Base-by-base conservation (phyloP, 352 stramenopile species). In the Globisporangium polare region DNA sequence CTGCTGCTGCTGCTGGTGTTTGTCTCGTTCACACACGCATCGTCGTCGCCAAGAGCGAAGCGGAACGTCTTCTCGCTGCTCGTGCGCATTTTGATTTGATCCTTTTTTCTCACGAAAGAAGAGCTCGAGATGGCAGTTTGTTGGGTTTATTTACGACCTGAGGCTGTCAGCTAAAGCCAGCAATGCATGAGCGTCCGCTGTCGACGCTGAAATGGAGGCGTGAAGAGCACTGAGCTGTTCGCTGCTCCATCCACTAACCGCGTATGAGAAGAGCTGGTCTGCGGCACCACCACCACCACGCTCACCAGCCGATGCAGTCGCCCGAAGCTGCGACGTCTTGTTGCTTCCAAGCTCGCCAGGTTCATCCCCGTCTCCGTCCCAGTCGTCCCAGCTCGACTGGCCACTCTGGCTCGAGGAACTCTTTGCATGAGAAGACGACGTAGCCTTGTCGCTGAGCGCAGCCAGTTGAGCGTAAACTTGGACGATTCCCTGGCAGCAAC, bases 331-430 rank as follows among this genome's bases (percentile, higher is more conserved):
- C 2, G 20, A 39, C 15, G 24, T 31, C 8, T 55, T 43, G 10
- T 47, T 37, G 29, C 22, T 49, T 18, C 43, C 24, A 27, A 10
- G n/a, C 17, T 33, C 26, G 15, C 13, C n/a, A 9, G 52, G 42
- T 18, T 61, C 50, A 0, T 47, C 6, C 8, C 42, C 49, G 18
- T 76, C 67, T 50, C 68, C 62, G 51, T 83, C 75, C 75, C 72
- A 83, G 35, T 77, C 72, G n/a, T 77, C 62, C 74, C 74, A 83
- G 17, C 57, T 52, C 7, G 59, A 59, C 2, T 22, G 3, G 29
- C 27, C 51, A 20, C 13, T 47, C 24, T 62, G 18, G 13, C 22
- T 42, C 2, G 27, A 27, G 20, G 18, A 26, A 18, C 27, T 55
- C 18, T 55, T 55, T 27, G 27, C 5, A 7, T 18, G 31, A 9